Conservation (phyloP, 805 yeast species). For the Wickerhamiella slavikovae region DNA sequence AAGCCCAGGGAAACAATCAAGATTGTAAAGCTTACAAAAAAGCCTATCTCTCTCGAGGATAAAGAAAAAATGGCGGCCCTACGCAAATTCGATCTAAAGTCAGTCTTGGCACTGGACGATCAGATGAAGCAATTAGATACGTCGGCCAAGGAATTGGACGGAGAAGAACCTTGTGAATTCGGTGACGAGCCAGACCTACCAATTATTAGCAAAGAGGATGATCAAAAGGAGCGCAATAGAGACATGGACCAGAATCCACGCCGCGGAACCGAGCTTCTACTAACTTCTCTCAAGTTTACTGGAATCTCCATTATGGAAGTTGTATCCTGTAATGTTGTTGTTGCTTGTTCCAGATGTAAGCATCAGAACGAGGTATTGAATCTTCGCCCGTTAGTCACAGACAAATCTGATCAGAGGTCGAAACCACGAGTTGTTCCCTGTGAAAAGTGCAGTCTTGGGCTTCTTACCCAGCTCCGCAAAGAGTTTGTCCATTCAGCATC, state of each 20-base stretch:
- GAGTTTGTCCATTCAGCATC: constrained; percentile 18
- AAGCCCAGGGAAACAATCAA: constrained; percentile 44
- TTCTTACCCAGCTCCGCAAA: constrained; percentile 19
- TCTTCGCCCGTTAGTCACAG: constrained; percentile 15
- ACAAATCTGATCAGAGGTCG: constrained; percentile 16
- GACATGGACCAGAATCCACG: background rate
- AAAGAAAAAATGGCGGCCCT: background rate
- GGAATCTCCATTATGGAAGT: constrained; percentile 19
- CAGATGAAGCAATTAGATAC: background rate
- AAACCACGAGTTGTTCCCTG: constrained; percentile 17
- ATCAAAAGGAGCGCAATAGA: background rate
- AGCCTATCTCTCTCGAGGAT: background rate
- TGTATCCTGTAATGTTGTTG: constrained; percentile 16
- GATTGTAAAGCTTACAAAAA: constrained; percentile 23
- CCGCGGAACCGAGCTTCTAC: constrained; percentile 17
- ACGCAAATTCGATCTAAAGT: background rate
- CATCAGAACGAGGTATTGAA: constrained; percentile 15
- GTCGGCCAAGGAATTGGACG: constrained; percentile 5
- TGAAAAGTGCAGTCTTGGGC: constrained; percentile 17
- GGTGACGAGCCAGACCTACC: background rate
- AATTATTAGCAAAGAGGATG: background rate
- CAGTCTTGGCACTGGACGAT: background rate
- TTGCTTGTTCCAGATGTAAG: constrained; percentile 21
- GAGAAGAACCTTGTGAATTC: constrained; percentile 3
- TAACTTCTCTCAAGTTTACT: constrained; percentile 16